Evolutionary conservation across 495 filamentous ascomycete genomes (phyloP).

Genomic region (Neurospora sp.): DNA sequence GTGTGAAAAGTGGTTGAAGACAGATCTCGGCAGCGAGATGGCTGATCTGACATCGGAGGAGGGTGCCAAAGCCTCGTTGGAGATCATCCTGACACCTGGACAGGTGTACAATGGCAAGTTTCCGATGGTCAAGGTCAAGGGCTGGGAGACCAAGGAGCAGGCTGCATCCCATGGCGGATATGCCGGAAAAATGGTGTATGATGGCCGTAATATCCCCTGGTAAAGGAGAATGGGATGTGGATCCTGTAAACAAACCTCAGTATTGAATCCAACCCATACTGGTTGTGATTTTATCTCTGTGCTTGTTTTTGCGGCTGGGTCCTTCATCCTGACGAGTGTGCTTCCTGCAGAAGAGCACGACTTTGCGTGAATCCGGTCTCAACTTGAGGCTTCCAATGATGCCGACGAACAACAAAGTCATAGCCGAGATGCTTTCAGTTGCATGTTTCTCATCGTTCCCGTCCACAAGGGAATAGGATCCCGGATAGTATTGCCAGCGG

Average conservation of each 20-base stretch:
- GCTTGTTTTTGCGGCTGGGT: too few species aligned
- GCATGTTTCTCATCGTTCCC: too few species aligned
- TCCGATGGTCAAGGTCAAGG: conserved; percentile 33
- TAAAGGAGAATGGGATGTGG: not conserved
- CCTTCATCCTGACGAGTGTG: too few species aligned
- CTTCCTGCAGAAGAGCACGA: too few species aligned
- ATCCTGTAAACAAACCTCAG: not conserved
- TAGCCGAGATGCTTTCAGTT: too few species aligned
- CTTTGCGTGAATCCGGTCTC: too few species aligned
- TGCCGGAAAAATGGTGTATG: not conserved
- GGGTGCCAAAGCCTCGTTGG: conserved; percentile 34
- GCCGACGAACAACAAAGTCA: too few species aligned
- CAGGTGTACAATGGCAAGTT: conserved; percentile 36
- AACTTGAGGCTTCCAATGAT: too few species aligned
- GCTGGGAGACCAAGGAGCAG: conserved; percentile 25
- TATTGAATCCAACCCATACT: too few species aligned
- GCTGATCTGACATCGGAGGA: conserved; percentile 36
- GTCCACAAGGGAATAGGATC: too few species aligned
- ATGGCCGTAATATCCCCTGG: not conserved
- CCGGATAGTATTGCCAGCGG: too few species aligned
- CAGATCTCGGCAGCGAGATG: conserved; percentile 7
- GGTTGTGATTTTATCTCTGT: too few species aligned
- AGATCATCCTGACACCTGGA: conserved; percentile 30
- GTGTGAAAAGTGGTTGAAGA: not conserved
- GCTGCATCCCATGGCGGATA: not conserved